Base-by-base conservation (phyloP, 768 basidiomycete species). In the Lactarius indigo region DNA sequence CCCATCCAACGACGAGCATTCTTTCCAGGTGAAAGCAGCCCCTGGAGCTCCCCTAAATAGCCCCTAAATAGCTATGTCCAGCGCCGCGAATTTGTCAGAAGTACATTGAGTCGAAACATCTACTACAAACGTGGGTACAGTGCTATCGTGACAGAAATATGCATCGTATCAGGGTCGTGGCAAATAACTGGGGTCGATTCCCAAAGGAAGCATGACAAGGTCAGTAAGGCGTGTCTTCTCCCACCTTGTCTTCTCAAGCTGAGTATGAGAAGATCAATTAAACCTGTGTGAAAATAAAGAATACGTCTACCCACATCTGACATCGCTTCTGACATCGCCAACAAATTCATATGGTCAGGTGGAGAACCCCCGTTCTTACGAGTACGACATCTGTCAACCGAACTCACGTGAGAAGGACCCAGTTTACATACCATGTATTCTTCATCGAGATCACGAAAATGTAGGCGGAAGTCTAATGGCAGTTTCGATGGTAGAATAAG, bases 341-440 rank as follows among this genome's bases (percentile, higher is more conserved):
- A 72, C 26, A 93, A 76, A 72, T 92, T 90, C 90, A 93, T 92
- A 70, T 92, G 88, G 68, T 91, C 85, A 10, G 90, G 90, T 35
- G 84, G 68, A 44, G 73, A 75, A 26, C 84, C 79, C 33, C 78
- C 82, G 30, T 82, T 80, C 80, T 79, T 64, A 7, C 39, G 8
- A 30, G 12, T 3, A n/a, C 30, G 13, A 28, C 13, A 20, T 55
- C 42, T n/a, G 57, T 42, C 30, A 39, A 28, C 17, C n/a, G 35
- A 12, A 9, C 12, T 50, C 52, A 23, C 31, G 31, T 30, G 28
- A 33, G 26, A 47, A n/a, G 23, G 13, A 15, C 47, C n/a, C 37
- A 39, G 55, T 33, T 56, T 54, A 57, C 86, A 69, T 64, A 90
- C 92, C 73, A 90, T 60, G 63, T 76, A 76, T 28, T 75, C 74